Conservation (phyloP, 1,139 yeast species). For the Taiozyma onychis region DNA sequence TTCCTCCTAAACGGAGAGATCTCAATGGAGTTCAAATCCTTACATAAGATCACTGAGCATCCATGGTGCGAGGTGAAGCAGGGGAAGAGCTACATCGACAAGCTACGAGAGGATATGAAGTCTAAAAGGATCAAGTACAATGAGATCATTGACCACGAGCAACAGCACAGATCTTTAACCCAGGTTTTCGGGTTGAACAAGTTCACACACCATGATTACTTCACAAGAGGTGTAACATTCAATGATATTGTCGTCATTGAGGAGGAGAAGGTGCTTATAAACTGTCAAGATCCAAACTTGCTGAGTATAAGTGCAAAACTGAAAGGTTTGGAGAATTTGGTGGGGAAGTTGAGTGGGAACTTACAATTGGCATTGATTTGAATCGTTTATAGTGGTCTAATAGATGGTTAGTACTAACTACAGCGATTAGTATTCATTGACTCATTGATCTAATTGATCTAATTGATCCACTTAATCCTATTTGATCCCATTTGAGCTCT, state of each 20-base stretch:
- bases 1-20: slow-evolving; percentile 19
- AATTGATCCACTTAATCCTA: no score
- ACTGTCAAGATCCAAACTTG: slow-evolving; percentile 41
- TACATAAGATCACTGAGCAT: slow-evolving; percentile 22
- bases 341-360: slow-evolving; percentile 30
- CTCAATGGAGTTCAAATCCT: slow-evolving; percentile 19
- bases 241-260: slow-evolving; percentile 35
- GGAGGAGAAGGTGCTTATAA: slow-evolving; percentile 33
- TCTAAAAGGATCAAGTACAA: slow-evolving; percentile 15
- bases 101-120: slow-evolving; percentile 22
- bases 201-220: slow-evolving; percentile 25
- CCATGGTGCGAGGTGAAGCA: slow-evolving; percentile 31
- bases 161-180: slow-evolving; percentile 6
- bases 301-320: slow-evolving; percentile 38
- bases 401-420: no score
- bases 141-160: slow-evolving; percentile 15
- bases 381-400: no score
- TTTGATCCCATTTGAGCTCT: no score
- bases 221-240: slow-evolving; percentile 33
- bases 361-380: slow-evolving; percentile 21
- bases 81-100: slow-evolving; percentile 26
- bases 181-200: slow-evolving; percentile 19
- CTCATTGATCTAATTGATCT: no score
- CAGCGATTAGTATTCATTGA: no score
- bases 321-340: slow-evolving; percentile 28